A percentile compares a stretch with the other conserved stretches of the same genome.
Evolutionary conservation across 108 stramenopile genomes (phyloP).

Genomic region (Nitzschia sp.): DNA sequence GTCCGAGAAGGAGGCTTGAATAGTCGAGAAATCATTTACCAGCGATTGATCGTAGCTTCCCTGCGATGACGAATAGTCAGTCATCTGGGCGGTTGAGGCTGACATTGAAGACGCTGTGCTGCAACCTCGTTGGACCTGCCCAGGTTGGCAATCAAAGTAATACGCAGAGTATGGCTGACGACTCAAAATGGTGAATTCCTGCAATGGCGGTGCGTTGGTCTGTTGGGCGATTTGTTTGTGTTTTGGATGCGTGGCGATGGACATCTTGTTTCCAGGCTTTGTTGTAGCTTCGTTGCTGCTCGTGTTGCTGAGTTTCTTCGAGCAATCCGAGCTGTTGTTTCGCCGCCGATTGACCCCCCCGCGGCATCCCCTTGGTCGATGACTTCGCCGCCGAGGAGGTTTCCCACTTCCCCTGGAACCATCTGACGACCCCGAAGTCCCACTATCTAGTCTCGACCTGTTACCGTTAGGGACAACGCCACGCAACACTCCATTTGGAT

Average conservation of each 20-base stretch:
- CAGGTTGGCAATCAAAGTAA: neutral
- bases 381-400: constrained; percentile 30
- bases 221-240: constrained; percentile 9
- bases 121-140: neutral
- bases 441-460: constrained; percentile 23
- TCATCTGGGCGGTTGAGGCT: neutral
- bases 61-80: constrained; percentile 1
- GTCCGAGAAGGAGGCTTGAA: constrained; percentile 31
- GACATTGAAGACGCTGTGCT: neutral
- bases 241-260: neutral
- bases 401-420: constrained; percentile 30
- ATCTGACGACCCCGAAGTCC: constrained; percentile 30
- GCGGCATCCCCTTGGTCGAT: constrained; percentile 41
- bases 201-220: constrained; percentile 1
- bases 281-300: neutral
- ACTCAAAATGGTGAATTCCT: constrained; percentile 10
- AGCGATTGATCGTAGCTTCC: neutral
- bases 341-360: constrained; percentile 39
- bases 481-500: neutral
- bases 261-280: neutral
- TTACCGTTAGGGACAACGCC: constrained; percentile 3
- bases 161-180: neutral
- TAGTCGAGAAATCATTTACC: neutral
- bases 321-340: neutral
- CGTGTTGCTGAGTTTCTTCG: neutral